These are phyloP conservation scores for Monosporascus sp. DNA, from an alignment of 2,329 filamentous ascomycete genomes.

Conservation along the genomic window DNA sequence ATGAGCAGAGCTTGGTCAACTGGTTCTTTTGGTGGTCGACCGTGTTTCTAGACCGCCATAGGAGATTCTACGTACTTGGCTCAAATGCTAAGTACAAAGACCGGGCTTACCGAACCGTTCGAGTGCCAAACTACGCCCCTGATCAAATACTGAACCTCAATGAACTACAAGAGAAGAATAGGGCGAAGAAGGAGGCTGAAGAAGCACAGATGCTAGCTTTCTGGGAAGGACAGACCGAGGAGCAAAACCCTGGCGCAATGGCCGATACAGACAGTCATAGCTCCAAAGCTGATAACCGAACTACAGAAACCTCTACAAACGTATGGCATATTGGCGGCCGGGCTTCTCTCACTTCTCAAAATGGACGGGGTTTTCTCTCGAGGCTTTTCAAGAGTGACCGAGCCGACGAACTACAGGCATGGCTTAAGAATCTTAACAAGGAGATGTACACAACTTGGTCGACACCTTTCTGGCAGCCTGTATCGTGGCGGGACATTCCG, in stretches of 20 bases:
- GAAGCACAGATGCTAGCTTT: neutral
- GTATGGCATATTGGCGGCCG: neutral
- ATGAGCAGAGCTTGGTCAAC: constrained; percentile 58
- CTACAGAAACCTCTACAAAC: neutral
- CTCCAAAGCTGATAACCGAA: neutral
- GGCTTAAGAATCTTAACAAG: constrained; percentile 8
- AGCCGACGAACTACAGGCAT: constrained; percentile 12
- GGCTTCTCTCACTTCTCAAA: constrained; percentile 4
- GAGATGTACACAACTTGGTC: constrained; percentile 10
- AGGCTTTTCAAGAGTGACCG: constrained; percentile 12
- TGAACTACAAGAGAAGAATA: neutral
- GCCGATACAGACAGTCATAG: neutral
- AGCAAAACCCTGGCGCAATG: neutral
- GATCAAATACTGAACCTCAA: constrained; percentile 34
- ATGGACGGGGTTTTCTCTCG: neutral
- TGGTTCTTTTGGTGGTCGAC: constrained; percentile 59
- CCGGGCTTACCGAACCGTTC: constrained; percentile 25
- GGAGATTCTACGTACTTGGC: constrained; percentile 52
- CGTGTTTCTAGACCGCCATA: constrained; percentile 42
- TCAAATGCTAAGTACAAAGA: constrained; percentile 28
- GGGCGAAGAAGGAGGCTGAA: neutral
- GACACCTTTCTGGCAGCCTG: constrained; percentile 31
- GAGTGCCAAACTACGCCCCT: constrained; percentile 31
- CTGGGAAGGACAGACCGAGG: neutral
- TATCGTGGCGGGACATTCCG: constrained; percentile 36